A percentile compares a stretch with the other conserved stretches of the same genome.
Evolutionary conservation across 176 grass and related monocot genomes (phyloP).

Genomic region (Triticum aestivum): IWGSC_CS_RefSeq_v2.1 NC_057811.1:371732427-371732926

Average conservation of each 20-base stretch:
- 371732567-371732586: not conserved
- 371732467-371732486: not conserved
- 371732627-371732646: not conserved
- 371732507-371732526: not conserved
- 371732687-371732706: constrained; percentile 24
- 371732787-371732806: constrained; percentile 64
- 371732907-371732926: constrained; percentile 59
- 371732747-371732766: constrained; percentile 67
- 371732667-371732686: not conserved
- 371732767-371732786: constrained; percentile 54
- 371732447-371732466: not conserved
- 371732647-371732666: constrained; percentile 15
- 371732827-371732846: constrained; percentile 40
- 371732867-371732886: constrained; percentile 77
- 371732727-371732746: constrained; percentile 25
- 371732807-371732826: constrained; percentile 50
- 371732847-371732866: constrained; percentile 57
- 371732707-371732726: constrained; percentile 30
- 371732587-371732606: constrained; percentile 22
- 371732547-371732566: constrained; percentile 12
- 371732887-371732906: constrained; percentile 56
- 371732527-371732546: not conserved
- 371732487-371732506: not conserved
- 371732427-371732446: too few relatives aligned
- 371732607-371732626: not conserved